Evolutionary conservation across 2,329 filamentous ascomycete species (phyloP), one percentile per base, ranked within the genome.

Genomic region (Curvularia sp.): DNA sequence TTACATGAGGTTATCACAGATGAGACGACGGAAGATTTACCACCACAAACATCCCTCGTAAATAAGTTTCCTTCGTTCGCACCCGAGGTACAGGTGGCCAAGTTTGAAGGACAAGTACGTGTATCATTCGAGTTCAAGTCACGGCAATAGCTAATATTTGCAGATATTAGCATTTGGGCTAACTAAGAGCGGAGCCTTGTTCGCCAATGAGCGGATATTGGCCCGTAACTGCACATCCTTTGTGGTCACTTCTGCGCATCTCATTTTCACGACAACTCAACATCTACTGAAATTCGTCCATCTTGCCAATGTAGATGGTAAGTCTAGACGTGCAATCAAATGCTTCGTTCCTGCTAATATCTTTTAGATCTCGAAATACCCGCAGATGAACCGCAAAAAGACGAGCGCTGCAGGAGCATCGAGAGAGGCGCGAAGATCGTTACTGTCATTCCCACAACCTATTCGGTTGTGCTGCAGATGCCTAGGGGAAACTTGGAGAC

Each of bases 221-320:
- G 86, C 89, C 13, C 92, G 91, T 75, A 96, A 95, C 68, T 97
- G 93, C 77, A 98, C 94, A 0, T 99, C 95, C 0, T 98, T 97
- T 68, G 75, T 93, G 5, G 80, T 93, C 26, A 97, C 94, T 0
- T 83, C 88, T 0, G 86, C 88, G 20, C 94, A 98, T 80, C 82
- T 99, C 13, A 87, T 98, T 57, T 93, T 94, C 71, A 99, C 95
- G 0, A 99, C 95, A 0, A 93, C 89, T 59, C 93, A 93, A 64
- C 93, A 98, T 75, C 83, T 97, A 3, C 83, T 99, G 62, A 99
- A 99, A 77, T 97, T 97, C 76, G 89, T 97, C 13, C 94, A 99
- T 75, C 79, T 98, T 49, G 84, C 86, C 3, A 66, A 65, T 26
- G 81, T 85, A 15, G 83, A 92, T 65, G 86, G 90, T 91, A 82